Conservation (phyloP, 2,329 filamentous ascomycete species). For the Tolypocladium capitatum region DNA sequence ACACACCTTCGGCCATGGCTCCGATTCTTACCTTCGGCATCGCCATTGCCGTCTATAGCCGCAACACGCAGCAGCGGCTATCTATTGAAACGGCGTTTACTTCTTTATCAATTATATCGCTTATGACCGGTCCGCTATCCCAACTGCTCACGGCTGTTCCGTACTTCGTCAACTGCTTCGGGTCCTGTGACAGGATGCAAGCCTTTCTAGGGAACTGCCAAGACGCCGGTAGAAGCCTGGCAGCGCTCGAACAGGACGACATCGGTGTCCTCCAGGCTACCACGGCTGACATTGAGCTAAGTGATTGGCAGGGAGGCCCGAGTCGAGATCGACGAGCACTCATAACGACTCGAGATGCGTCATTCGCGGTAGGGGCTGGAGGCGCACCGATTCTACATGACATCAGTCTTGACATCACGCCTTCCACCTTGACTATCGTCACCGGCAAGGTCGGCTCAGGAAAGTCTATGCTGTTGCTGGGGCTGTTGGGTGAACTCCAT, state of each 20-base stretch:
- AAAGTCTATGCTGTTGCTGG: constrained; percentile 6
- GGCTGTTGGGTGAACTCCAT: constrained; percentile 6
- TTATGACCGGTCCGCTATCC: constrained; percentile 9
- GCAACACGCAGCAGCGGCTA: neutral
- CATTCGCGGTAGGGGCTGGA: neutral
- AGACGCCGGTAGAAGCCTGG: no score
- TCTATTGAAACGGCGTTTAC: constrained; percentile 8
- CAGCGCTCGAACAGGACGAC: no score
- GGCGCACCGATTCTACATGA: neutral
- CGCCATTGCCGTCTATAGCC: constrained; percentile 4
- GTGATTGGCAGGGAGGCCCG: no score
- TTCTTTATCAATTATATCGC: constrained; percentile 10
- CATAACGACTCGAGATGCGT: no score
- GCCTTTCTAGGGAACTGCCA: neutral
- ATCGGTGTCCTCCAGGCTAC: no score
- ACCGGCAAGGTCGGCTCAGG: constrained; percentile 9
- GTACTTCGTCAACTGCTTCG: constrained; percentile 9
- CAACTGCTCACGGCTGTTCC: constrained; percentile 9
- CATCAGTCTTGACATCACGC: constrained; percentile 1
- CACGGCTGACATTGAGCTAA: no score
- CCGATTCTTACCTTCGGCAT: constrained; percentile 10
- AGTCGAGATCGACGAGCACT: no score
- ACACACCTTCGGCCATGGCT: constrained; percentile 4
- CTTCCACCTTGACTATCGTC: constrained; percentile 4
- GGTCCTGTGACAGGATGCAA: constrained; percentile 11